Evolutionary conservation across 257 asterid genomes (phyloP).

Genomic region (Asclepias syriaca): DNA sequence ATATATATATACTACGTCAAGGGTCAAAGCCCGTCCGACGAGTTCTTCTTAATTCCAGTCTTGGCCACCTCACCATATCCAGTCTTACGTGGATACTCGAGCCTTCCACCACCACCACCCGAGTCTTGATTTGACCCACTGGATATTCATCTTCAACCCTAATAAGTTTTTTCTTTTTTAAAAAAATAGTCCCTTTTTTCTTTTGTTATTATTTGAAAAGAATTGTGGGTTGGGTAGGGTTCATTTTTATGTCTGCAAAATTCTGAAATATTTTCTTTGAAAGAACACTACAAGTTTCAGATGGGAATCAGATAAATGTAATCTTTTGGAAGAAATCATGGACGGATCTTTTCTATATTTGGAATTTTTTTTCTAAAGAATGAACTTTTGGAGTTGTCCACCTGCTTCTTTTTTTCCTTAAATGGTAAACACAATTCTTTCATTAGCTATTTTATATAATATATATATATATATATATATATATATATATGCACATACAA

Average conservation of each 20-base stretch:
- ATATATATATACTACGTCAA: no score
- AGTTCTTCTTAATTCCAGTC: neutral
- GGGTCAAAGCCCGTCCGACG: conserved; percentile 5
- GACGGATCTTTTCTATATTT: neutral
- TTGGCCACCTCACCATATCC: conserved; percentile 2
- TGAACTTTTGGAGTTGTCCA: neutral
- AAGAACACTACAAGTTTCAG: conserved; percentile 26
- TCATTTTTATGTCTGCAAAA: neutral
- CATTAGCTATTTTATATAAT: no score
- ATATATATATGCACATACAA: no score
- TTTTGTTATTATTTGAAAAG: no score
- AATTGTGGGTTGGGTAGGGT: no score
- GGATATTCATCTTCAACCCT: conserved; percentile 13
- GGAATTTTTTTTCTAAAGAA: neutral
- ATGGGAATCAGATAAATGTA: neutral
- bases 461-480: no score
- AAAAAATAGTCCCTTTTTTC: neutral
- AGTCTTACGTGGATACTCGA: conserved; percentile 19
- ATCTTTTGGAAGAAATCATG: neutral
- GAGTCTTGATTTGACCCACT: conserved; percentile 9
- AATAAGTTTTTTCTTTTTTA: no score
- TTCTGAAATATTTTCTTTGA: conserved; percentile 20
- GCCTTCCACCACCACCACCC: neutral
- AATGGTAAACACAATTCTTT: no score
- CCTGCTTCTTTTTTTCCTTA: neutral